Percentiles rank a stretch among this genome's conserved stretches.
Conservation (phyloP, 768 basidiomycete species). For the Cubamyces sp. region DNA sequence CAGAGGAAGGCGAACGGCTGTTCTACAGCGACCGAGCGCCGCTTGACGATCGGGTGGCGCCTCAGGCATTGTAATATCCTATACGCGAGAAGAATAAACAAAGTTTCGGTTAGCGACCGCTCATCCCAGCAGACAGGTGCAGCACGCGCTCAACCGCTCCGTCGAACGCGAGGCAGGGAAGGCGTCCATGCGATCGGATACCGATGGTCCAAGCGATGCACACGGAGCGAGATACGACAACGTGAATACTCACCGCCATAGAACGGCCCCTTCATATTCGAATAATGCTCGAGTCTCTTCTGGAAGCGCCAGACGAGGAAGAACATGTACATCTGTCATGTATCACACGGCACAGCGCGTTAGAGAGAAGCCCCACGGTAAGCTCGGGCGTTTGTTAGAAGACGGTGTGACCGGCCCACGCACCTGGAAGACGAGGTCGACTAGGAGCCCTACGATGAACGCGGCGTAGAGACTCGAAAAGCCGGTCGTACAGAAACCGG, state of each 20-base stretch:
- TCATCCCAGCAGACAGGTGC: background rate
- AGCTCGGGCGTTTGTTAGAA: slow-evolving; percentile 26
- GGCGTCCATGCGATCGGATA: slow-evolving; percentile 3
- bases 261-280: slow-evolving; percentile 63
- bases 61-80: slow-evolving; percentile 54
- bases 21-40: slow-evolving; percentile 21
- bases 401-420: slow-evolving; percentile 31
- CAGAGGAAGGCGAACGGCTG: slow-evolving; percentile 21
- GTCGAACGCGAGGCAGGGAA: slow-evolving; percentile 16
- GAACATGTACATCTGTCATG: slow-evolving; percentile 68
- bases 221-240: slow-evolving; percentile 14
- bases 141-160: slow-evolving; percentile 14
- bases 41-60: slow-evolving; percentile 13
- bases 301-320: slow-evolving; percentile 77
- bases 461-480: slow-evolving; percentile 63
- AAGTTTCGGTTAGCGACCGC: slow-evolving; percentile 21
- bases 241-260: slow-evolving; percentile 54
- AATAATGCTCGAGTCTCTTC: slow-evolving; percentile 70
- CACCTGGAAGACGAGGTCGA: slow-evolving; percentile 73
- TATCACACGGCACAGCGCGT: slow-evolving; percentile 14
- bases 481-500: slow-evolving; percentile 60
- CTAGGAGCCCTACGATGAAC: slow-evolving; percentile 65
- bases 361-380: slow-evolving; percentile 29
- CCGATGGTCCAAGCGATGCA: slow-evolving; percentile 14
- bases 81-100: slow-evolving; percentile 9